Conservation (phyloP, 768 basidiomycete species). For the Crucibulum laeve region DNA sequence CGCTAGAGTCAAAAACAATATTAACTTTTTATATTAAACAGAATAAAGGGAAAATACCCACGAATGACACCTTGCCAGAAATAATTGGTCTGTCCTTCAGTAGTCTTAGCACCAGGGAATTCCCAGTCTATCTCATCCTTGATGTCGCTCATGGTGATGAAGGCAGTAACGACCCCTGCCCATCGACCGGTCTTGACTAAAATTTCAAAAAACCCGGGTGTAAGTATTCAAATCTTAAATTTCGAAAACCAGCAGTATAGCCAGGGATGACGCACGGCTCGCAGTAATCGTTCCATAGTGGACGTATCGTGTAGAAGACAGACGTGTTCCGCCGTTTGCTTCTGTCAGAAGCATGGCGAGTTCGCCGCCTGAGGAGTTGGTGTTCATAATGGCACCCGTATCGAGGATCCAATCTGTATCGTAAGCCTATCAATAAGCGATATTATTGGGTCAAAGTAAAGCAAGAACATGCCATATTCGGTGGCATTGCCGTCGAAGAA, state of each 20-base stretch:
- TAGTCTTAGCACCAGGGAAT: constrained; percentile 62
- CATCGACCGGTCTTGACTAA: constrained; percentile 77
- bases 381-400: constrained; percentile 61
- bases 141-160: constrained; percentile 80
- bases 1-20: constrained; percentile 22
- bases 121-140: constrained; percentile 91
- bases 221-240: background rate
- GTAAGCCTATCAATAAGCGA: background rate
- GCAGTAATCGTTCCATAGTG: constrained; percentile 78
- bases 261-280: constrained; percentile 32
- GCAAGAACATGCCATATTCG: constrained; percentile 46
- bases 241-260: background rate
- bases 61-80: constrained; percentile 76
- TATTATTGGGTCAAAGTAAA: background rate
- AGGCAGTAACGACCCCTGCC: constrained; percentile 80
- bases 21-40: background rate
- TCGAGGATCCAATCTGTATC: constrained; percentile 66
- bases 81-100: constrained; percentile 71
- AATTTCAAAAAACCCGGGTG: constrained; percentile 1
- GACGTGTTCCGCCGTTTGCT: constrained; percentile 67
- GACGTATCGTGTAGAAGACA: constrained; percentile 78
- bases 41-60: constrained; percentile 26
- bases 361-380: constrained; percentile 58
- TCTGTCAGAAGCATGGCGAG: constrained; percentile 66
- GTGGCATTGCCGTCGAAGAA: constrained; percentile 73